Percentiles rank a stretch among this genome's conserved stretches.
These are phyloP conservation scores for Diplodia mutila DNA, from an alignment of 2,329 filamentous ascomycete genomes.

Conservation along the genomic window DNA sequence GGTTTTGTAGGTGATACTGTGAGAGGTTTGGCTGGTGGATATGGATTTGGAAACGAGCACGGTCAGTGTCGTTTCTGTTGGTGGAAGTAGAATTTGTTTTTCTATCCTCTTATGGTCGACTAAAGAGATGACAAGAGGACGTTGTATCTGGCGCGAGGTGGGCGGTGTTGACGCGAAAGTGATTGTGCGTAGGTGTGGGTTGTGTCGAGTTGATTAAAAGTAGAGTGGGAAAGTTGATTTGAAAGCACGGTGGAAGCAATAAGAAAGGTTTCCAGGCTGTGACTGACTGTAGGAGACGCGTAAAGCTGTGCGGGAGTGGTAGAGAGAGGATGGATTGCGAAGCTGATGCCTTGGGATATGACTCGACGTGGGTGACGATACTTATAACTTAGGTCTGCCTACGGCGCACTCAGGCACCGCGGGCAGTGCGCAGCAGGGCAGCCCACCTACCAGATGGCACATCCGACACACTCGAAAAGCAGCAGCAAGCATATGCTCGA, in stretches of 20 bases:
- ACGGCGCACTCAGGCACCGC: slow-evolving; percentile 14
- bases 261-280: neutral
- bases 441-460: slow-evolving; percentile 16
- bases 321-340: slow-evolving; percentile 11
- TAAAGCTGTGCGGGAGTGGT: neutral
- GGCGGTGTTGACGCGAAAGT: neutral
- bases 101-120: neutral
- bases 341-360: slow-evolving; percentile 22
- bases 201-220: slow-evolving; percentile 4
- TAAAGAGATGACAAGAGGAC: neutral
- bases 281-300: neutral
- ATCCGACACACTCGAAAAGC: slow-evolving; percentile 6
- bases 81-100: neutral
- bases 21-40: neutral
- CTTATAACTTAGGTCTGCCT: slow-evolving; percentile 20
- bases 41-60: slow-evolving; percentile 10
- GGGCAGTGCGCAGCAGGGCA: slow-evolving; percentile 1
- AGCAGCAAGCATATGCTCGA: slow-evolving; percentile 19
- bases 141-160: neutral
- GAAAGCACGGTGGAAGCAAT: slow-evolving; percentile 9
- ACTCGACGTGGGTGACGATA: slow-evolving; percentile 19
- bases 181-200: neutral
- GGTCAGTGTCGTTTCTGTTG: neutral
- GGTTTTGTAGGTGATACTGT: slow-evolving; percentile 23
- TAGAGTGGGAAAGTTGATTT: neutral